A percentile compares a stretch with the other conserved stretches of the same genome.
These are phyloP conservation scores for Aquilaria agallochum DNA, from an alignment of 441 rosid genomes.

Conservation along the genomic window DNA sequence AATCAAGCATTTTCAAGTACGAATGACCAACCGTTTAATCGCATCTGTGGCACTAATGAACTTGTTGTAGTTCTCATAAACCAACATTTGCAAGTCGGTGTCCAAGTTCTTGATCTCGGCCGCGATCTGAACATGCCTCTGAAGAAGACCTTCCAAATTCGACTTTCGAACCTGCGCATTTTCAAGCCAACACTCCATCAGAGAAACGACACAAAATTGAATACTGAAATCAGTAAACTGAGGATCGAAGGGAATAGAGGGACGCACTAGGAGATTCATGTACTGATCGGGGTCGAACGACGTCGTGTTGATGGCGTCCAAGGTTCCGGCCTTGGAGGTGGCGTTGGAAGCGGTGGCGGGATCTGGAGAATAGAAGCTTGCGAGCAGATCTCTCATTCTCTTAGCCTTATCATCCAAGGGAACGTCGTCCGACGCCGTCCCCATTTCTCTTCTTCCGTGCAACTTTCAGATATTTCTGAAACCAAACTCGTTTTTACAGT, in stretches of 20 bases:
- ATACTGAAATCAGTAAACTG: too few relatives aligned
- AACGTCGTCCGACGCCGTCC: slow-evolving; percentile 38
- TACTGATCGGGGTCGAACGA: slow-evolving; percentile 89
- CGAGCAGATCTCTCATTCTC: slow-evolving; percentile 97
- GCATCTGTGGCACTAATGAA: slow-evolving; percentile 98
- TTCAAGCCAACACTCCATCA: background rate
- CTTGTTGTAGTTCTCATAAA: slow-evolving; percentile 92
- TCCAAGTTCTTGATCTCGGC: slow-evolving; percentile 97
- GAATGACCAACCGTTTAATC: slow-evolving; percentile 64
- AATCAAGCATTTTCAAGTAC: background rate
- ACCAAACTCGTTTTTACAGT: too few relatives aligned
- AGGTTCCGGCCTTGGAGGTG: slow-evolving; percentile 41
- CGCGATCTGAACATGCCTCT: slow-evolving; percentile 94
- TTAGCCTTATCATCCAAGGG: slow-evolving; percentile 96
- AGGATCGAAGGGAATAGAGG: background rate
- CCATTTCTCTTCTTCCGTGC: slow-evolving; percentile 32
- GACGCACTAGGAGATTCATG: slow-evolving; percentile 83
- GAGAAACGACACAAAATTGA: too few relatives aligned
- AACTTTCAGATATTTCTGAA: too few relatives aligned
- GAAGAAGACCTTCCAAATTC: slow-evolving; percentile 82
- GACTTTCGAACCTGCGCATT: slow-evolving; percentile 68
- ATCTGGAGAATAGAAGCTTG: slow-evolving; percentile 94
- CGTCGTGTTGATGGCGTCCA: slow-evolving; percentile 74
- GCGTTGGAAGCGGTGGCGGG: slow-evolving; percentile 48
- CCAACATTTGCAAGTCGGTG: slow-evolving; percentile 96